Base-by-base conservation (phyloP, 768 basidiomycete genomes). In the Russula olivacea region DNA sequence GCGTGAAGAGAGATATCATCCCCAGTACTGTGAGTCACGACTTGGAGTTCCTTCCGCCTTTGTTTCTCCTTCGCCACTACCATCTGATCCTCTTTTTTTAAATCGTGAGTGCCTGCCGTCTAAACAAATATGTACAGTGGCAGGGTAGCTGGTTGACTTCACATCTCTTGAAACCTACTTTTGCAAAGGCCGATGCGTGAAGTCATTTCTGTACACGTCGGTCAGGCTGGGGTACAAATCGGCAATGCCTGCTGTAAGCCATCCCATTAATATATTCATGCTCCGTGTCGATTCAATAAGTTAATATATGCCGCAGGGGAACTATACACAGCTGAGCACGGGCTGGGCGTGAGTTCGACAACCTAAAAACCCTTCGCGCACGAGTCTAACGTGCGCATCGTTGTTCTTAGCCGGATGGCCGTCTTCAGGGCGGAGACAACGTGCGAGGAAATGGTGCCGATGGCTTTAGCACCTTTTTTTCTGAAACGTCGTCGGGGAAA, bases 401-500 rank as follows among this genome's bases (percentile, higher is more conserved):
- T 23, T 45, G 28, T 36, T 7, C 15, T 17, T 70, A 98, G 96
- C 92, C 95, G 66, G 95, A 98, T 74, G 95, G 95, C 73, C 93
- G 95, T 71, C 81, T 97, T 68, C 77, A 83, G 64, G 89, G 89
- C 69, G 84, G 81, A 60, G 88, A 91, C 15, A 84, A 88, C 53
- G 87, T 88, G 59, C 77, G 63, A 49, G 63, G 63, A 25, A 64
- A 80, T 63, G 84, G 84, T 69, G 92, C 95, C 69, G 88, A 84
- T 78, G 97, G 97, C 71, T 98, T 99, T 83, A 91, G 88, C 75
- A 99, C 97, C 66, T 99, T 99, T 83, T 99, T 99, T 81, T 96
- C 93, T 41, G 97, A 99, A 83, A 98, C 96, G 8, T 84, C 86
- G 36, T 87, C 92, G 59, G 96, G 95, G 66, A 97, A 97, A 81